Evolutionary conservation across 2,329 filamentous ascomycete species (phyloP), one percentile per base, ranked within the genome.

Genomic region (Cyanodermella asteris): DNA sequence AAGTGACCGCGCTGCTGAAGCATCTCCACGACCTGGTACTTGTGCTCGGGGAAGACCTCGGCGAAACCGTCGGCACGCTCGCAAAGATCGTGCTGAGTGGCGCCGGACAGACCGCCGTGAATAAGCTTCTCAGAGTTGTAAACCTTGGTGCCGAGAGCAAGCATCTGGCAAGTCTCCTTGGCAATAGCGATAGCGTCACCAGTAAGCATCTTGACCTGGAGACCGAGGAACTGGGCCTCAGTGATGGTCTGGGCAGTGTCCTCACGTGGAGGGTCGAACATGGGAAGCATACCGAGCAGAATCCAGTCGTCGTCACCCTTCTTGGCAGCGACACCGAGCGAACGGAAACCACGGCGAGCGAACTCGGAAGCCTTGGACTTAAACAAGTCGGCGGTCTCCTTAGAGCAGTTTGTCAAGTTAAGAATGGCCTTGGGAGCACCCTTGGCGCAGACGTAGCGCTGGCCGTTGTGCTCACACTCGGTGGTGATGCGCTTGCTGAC

Each of bases 111-210:
- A 57, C 72, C 72, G 51, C 72, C 71, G 51, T 75, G 68, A 39
- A 77, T 75, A 36, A 80, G 63, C 53, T 70, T 72, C 44, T 73
- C 67, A 31, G 72, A 77, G 57, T 77, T 75, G 59, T 78, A 78
- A 36, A 80, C 72, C 59, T 77, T 77, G 46, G 72, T 77, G 39
- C 71, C 71, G 31, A 78, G 65, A 36, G 72, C 70, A 46, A 78
- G 60, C 68, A 77, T 77, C 57, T 76, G 75, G 64, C 72, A 78
- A 37, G 72, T 78, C 53, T 78, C 72, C 57, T 77, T 77, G 31
- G 72, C 72, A 36, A 78, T 78, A 39, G 72, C 72, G 39, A 77
- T 73, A 35, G 72, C 72, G 45, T 78, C 72, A 63, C 72, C 72
- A 53, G 72, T 78, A 49, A 78, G 56, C 72, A 78, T 78, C 65